Evolutionary conservation across 306 rosid species (phyloP).

Genomic region (Cicer pinnatifidum): DNA sequence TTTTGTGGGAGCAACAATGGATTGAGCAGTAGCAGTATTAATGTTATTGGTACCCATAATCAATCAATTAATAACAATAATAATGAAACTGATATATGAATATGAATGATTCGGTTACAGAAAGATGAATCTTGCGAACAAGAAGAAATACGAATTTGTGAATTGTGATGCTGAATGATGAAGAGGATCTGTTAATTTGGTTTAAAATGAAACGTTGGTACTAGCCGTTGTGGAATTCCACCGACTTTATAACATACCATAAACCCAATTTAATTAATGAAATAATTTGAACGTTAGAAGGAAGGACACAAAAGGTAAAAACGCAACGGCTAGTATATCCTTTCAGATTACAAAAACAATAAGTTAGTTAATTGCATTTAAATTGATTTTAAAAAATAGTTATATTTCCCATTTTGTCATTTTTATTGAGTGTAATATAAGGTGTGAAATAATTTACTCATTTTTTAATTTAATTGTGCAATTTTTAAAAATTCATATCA

Average conservation of each 20-base stretch:
- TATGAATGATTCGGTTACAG: background rate
- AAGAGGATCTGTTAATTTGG: too few relatives aligned
- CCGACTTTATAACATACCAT: background rate
- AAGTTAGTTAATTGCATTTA: too few relatives aligned
- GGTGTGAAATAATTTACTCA: too few relatives aligned
- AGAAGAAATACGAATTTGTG: background rate
- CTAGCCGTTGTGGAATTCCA: conserved; percentile 41
- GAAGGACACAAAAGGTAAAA: background rate
- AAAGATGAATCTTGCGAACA: background rate
- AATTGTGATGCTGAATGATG: background rate
- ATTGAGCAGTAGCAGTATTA: conserved; percentile 52
- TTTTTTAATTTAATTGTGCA: too few relatives aligned
- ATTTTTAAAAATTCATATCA: too few relatives aligned
- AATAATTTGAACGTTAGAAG: conserved; percentile 32
- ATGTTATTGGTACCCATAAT: conserved; percentile 67
- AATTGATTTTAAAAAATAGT: too few relatives aligned
- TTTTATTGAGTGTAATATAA: too few relatives aligned
- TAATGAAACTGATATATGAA: background rate
- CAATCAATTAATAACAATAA: background rate
- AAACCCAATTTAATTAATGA: background rate
- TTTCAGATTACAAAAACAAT: too few relatives aligned
- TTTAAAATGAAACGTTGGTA: conserved; percentile 27
- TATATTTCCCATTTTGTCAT: too few relatives aligned
- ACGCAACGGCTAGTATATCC: conserved; percentile 24
- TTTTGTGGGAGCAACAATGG: conserved; percentile 52